phyloP scores from a whole-genome alignment of 2,329 filamentous ascomycete species.

The Escovopsis sp. region DNA sequence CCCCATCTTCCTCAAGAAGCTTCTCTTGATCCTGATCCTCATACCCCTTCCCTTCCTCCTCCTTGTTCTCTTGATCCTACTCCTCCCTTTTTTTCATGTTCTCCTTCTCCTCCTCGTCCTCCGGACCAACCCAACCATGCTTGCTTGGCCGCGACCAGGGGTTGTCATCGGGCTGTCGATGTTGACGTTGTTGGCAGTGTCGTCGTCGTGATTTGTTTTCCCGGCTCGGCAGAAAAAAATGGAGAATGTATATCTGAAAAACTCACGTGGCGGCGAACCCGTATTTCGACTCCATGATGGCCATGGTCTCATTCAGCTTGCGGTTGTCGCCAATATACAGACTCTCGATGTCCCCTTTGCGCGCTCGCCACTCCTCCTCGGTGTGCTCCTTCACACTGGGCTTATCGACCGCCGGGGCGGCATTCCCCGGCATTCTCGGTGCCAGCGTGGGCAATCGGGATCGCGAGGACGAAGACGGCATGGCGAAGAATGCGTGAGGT shows the following conservation, averaged over 20 bases:
- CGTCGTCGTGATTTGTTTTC: no score
- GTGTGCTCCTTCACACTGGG: constrained; percentile 19
- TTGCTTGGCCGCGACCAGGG: no score
- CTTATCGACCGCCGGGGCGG: constrained; percentile 10
- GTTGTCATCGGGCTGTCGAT: no score
- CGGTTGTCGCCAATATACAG: constrained; percentile 21
- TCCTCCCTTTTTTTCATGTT: no score
- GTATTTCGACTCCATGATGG: constrained; percentile 18
- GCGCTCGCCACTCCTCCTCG: constrained; percentile 19
- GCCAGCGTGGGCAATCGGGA: constrained; percentile 17
- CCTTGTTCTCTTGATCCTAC: no score
- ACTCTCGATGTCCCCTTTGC: constrained; percentile 16
- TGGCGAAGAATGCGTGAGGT: neutral
- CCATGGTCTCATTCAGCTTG: constrained; percentile 22
- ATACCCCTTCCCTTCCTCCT: no score
- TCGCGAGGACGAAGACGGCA: constrained; percentile 5
- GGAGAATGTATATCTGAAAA: no score
- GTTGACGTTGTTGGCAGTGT: no score
- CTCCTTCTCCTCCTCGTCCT: no score
- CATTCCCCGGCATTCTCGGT: constrained; percentile 17
- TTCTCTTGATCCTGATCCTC: no score
- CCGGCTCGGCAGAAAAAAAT: no score
- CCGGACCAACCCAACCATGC: no score
- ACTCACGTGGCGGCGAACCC: constrained; percentile 24
- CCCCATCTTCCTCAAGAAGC: neutral